Evolutionary conservation across 257 asterid genomes (phyloP).

Genomic region (Cinchona pubescens): DNA sequence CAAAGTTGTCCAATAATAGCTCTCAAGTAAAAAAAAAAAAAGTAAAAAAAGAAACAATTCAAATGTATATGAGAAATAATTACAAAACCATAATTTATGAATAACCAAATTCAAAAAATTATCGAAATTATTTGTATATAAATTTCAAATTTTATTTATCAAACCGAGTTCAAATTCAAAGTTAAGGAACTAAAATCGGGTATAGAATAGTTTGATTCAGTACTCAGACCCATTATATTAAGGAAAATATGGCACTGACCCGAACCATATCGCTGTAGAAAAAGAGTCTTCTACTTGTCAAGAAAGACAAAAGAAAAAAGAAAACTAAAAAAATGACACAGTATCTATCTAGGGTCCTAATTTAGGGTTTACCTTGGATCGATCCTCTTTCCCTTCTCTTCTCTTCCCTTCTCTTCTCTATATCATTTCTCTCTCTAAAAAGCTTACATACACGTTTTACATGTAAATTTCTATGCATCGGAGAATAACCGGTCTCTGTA

Average conservation of each 20-base stretch:
- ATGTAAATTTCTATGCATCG: background rate
- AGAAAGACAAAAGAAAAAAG: background rate
- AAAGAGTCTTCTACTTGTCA: background rate
- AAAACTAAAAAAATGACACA: slow-evolving; percentile 12
- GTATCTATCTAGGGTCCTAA: slow-evolving; percentile 33
- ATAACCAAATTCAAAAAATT: background rate
- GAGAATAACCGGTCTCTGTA: slow-evolving; percentile 5
- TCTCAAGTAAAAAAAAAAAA: no score
- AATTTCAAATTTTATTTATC: no score
- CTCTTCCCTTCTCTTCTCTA: background rate
- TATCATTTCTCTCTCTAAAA: background rate
- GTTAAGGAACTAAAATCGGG: no score
- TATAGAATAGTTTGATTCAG: no score
- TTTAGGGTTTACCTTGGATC: slow-evolving; percentile 29
- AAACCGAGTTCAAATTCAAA: no score
- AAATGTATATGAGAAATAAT: background rate
- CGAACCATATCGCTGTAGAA: background rate
- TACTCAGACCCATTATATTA: background rate
- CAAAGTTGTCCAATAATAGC: no score
- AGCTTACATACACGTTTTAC: background rate
- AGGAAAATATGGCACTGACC: background rate
- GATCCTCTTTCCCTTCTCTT: background rate
- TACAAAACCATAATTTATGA: background rate
- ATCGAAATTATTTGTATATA: no score
- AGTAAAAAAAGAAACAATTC: background rate